Base-by-base conservation (phyloP, 148 eudicot genomes). In the Silene conica region DNA sequence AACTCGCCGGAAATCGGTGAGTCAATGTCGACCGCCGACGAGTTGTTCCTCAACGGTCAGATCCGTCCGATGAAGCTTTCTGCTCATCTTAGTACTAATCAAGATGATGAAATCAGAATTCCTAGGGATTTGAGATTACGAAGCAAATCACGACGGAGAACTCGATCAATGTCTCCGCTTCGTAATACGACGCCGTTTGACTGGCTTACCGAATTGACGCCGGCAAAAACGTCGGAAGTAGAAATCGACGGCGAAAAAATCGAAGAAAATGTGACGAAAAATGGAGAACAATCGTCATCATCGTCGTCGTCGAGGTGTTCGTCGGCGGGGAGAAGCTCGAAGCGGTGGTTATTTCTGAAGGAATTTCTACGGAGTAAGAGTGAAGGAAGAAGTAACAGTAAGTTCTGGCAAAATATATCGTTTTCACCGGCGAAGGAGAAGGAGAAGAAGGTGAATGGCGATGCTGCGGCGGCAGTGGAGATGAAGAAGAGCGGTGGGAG, bases 361-460 rank as follows among this genome's bases (percentile, higher is more conserved):
- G 98, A 94, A 67, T 87, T 94, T 26, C 73, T 94, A 46, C 81
- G 98, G 52, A 91, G 97, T 69, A 94, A 94, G 31, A 91, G 97
- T 50, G 97, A 94, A 75, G 94, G 98, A 11, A 82, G 92, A 6
- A 93, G 87, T 58, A 82, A 81, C 63, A 80, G 78, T 11, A 94
- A 89, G 69, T 91, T 91, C 76, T 91, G 98, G 98, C 79, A 84
- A 0, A 75, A 81, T 20, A 76, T 91, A 0, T 91, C 26, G 86
- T 96, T 10, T 93, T 93, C 59, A 80, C 34, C 34, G 34, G 34
- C 34, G 34, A 31, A 31, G 34, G 34, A 31, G 3, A 31, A 31
- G 34, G 34, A 31, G 3, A 31, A 31, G 34, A 31, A 31, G 34
- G 4, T 5, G 34, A 31, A 31, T 5, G 34, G 34, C 96, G 4